Evolutionary conservation across 2,329 filamentous ascomycete genomes (phyloP).

Genomic region (Bertia moriformis): DNA sequence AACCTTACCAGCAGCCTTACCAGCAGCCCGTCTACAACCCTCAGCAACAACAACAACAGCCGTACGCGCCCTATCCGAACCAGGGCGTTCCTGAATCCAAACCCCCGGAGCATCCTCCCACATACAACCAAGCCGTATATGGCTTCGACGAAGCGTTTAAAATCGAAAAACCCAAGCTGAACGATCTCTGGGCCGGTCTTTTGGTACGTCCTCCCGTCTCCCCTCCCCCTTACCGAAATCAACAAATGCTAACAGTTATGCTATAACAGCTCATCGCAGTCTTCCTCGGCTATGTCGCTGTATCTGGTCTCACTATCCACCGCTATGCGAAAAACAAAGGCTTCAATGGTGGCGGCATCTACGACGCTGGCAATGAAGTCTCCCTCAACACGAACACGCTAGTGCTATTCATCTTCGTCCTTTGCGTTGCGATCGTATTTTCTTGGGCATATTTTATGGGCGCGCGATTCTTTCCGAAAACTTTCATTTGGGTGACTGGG

Average conservation of each 20-base stretch:
- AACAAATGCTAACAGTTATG: slow-evolving; percentile 3
- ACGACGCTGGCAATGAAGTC: slow-evolving; percentile 50
- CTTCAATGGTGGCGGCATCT: slow-evolving; percentile 60
- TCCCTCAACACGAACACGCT: slow-evolving; percentile 70
- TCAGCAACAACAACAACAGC: background rate
- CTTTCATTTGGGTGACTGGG: slow-evolving; percentile 84
- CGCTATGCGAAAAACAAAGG: slow-evolving; percentile 54
- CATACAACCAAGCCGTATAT: slow-evolving; percentile 19
- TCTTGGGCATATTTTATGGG: slow-evolving; percentile 65
- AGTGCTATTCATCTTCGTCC: slow-evolving; percentile 67
- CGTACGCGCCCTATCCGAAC: slow-evolving; percentile 3
- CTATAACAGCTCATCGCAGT: slow-evolving; percentile 48
- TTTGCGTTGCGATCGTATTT: slow-evolving; percentile 59
- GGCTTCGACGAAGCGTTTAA: slow-evolving; percentile 70
- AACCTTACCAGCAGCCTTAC: background rate
- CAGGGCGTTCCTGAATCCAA: slow-evolving; percentile 5
- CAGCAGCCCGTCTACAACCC: background rate
- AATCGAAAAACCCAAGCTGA: slow-evolving; percentile 70
- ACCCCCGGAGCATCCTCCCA: slow-evolving; percentile 1
- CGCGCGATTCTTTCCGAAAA: slow-evolving; percentile 67
- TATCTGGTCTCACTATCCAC: slow-evolving; percentile 62
- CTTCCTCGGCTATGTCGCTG: slow-evolving; percentile 59
- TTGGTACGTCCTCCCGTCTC: no score
- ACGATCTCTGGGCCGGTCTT: slow-evolving; percentile 79
- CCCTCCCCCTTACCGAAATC: background rate